Evolutionary conservation across 202 grass and related monocot species (phyloP).

Genomic region (Cymbopogon flexuosus): DNA sequence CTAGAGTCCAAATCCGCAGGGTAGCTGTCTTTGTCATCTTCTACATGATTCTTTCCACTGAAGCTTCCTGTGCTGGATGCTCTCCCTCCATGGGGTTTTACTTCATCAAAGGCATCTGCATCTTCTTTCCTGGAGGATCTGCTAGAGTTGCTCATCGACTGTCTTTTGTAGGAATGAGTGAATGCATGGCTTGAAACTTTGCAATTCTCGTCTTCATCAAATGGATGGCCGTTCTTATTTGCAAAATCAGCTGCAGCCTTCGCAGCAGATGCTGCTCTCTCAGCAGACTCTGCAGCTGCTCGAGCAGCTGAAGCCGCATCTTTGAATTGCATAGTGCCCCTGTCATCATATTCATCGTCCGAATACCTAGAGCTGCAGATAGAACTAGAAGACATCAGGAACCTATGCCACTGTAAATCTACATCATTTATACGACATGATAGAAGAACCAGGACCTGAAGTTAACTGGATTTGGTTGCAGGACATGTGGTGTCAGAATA

Average conservation of each 20-base stretch:
- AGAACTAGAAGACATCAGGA: constrained; percentile 8
- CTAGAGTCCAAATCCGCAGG: constrained; percentile 36
- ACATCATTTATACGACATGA: background rate
- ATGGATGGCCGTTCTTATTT: constrained; percentile 39
- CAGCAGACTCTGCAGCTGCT: constrained; percentile 75
- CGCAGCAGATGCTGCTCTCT: constrained; percentile 67
- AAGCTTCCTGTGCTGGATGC: constrained; percentile 44
- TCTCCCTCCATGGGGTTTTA: constrained; percentile 21
- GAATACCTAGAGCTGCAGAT: constrained; percentile 25
- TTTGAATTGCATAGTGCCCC: constrained; percentile 50
- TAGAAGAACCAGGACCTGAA: constrained; percentile 44
- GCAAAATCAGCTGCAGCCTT: constrained; percentile 64
- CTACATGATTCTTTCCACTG: constrained; percentile 29
- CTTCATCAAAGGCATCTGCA: constrained; percentile 23
- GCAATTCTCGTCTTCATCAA: constrained; percentile 14
- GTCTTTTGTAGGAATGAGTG: constrained; percentile 40
- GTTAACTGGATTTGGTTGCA: constrained; percentile 29
- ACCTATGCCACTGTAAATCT: background rate
- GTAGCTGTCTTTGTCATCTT: constrained; percentile 32
- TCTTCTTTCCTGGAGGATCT: constrained; percentile 44
- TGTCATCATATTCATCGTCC: constrained; percentile 35
- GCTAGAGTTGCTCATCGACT: constrained; percentile 45
- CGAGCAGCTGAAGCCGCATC: constrained; percentile 72
- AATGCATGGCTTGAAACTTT: constrained; percentile 4
- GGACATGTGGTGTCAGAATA: constrained; percentile 25